These are phyloP conservation scores for Diaporthe sp. DNA, from an alignment of 2,329 filamentous ascomycete genomes.

Conservation along the genomic window DNA sequence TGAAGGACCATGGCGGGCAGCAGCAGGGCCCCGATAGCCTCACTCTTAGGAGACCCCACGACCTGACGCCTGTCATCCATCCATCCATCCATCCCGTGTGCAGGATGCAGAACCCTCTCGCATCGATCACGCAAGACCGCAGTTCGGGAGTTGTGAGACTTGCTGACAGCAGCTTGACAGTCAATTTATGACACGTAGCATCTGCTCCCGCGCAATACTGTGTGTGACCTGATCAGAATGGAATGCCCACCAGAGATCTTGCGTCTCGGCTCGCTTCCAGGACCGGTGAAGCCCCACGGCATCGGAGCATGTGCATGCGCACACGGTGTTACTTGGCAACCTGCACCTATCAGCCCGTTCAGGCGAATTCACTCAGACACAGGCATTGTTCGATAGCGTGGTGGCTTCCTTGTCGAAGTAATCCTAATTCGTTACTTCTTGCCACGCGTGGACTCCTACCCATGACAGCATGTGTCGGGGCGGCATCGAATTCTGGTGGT, in stretches of 20 bases:
- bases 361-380: not conserved
- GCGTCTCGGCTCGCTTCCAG: conserved; percentile 6
- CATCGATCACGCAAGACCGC: not conserved
- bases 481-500: not conserved
- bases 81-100: not conserved
- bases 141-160: not conserved
- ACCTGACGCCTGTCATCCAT: not conserved
- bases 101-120: not conserved
- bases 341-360: not conserved
- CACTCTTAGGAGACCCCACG: not conserved
- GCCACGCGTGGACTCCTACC: no score
- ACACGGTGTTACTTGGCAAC: not conserved
- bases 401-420: not conserved
- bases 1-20: no score
- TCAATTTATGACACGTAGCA: not conserved
- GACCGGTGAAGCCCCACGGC: conserved; percentile 1
- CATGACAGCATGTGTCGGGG: not conserved
- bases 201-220: not conserved
- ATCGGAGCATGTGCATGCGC: not conserved
- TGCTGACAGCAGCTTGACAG: not conserved
- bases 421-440: not conserved
- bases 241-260: not conserved
- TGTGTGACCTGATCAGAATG: not conserved
- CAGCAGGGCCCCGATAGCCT: not conserved
- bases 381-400: not conserved